Conservation (phyloP, 2,329 filamentous ascomycete species). For the Fusarium neocosmosporiellum region DNA sequence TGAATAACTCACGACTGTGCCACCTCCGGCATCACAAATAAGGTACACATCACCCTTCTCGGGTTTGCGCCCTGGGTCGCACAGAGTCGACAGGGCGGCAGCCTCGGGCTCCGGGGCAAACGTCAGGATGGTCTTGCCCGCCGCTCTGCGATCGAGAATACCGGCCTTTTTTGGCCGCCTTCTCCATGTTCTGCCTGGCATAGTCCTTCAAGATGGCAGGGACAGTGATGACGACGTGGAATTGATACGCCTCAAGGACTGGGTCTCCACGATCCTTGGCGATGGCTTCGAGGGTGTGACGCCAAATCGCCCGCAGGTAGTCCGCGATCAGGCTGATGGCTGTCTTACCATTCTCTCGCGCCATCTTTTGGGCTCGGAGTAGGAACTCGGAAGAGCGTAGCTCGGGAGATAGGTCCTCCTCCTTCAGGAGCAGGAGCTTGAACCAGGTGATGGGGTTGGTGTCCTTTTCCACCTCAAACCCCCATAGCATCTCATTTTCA, state of each 20-base stretch:
- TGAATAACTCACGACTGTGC: conserved; percentile 12
- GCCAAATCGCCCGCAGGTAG: conserved; percentile 8
- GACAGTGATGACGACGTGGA: conserved; percentile 21
- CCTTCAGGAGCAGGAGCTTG: conserved; percentile 12
- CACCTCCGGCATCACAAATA: conserved; percentile 21
- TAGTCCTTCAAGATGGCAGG: conserved; percentile 23
- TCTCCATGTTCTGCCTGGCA: conserved; percentile 13
- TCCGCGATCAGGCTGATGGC: conserved; percentile 10
- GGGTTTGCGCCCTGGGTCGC: neutral
- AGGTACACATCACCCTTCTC: conserved; percentile 17
- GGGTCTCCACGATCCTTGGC: conserved; percentile 1
- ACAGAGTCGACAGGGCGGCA: conserved; percentile 6
- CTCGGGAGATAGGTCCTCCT: conserved; percentile 10
- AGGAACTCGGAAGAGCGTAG: conserved; percentile 5
- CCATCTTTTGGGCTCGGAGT: conserved; percentile 2
- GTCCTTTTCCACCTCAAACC: conserved; percentile 9
- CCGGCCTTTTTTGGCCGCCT: neutral
- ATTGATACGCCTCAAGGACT: neutral
- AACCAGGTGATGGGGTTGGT: conserved; percentile 16
- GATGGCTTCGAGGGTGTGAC: conserved; percentile 3
- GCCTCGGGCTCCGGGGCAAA: neutral
- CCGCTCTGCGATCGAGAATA: neutral
- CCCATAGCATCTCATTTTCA: conserved; percentile 13
- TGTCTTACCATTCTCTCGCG: neutral
- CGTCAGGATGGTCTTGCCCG: neutral